A percentile compares a stretch with the other conserved stretches of the same genome.
Evolutionary conservation across 2,329 filamentous ascomycete genomes (phyloP).

Genomic region (Cryphonectria nitschkei): DNA sequence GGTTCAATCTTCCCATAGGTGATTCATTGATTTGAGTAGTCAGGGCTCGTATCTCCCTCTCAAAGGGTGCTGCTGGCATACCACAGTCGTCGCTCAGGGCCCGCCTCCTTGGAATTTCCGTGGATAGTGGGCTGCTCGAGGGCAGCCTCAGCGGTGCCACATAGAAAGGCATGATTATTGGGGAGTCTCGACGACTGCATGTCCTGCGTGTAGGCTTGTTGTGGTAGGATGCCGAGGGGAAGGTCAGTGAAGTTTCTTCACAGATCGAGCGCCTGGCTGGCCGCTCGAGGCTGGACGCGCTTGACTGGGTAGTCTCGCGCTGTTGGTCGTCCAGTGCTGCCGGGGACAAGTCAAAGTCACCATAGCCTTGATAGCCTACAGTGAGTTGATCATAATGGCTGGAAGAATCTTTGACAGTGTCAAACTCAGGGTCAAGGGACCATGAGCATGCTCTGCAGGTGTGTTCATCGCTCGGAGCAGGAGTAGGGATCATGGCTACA

Average conservation of each 20-base stretch:
- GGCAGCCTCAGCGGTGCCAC: neutral
- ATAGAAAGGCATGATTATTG: neutral
- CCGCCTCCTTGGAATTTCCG: neutral
- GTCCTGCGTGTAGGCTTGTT: neutral
- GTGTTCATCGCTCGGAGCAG: neutral
- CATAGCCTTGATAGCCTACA: neutral
- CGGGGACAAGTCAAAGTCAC: neutral
- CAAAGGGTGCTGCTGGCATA: neutral
- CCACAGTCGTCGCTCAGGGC: neutral
- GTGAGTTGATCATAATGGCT: neutral
- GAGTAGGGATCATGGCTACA: neutral
- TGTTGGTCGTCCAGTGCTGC: neutral
- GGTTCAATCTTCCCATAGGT: too few relatives aligned
- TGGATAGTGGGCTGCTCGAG: neutral
- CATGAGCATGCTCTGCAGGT: neutral
- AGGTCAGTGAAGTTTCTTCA: too few relatives aligned
- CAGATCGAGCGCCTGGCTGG: too few relatives aligned
- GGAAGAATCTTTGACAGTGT: neutral
- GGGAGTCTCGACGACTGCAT: neutral
- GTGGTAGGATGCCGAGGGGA: neutral
- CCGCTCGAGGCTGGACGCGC: neutral
- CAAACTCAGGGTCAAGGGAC: neutral
- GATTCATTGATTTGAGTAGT: neutral
- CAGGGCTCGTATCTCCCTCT: neutral
- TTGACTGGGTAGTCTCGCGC: neutral